Percentiles rank a stretch among this genome's conserved stretches.
Conservation (phyloP, 78 protist species). For the Salpingoeca rosetta region DNA sequence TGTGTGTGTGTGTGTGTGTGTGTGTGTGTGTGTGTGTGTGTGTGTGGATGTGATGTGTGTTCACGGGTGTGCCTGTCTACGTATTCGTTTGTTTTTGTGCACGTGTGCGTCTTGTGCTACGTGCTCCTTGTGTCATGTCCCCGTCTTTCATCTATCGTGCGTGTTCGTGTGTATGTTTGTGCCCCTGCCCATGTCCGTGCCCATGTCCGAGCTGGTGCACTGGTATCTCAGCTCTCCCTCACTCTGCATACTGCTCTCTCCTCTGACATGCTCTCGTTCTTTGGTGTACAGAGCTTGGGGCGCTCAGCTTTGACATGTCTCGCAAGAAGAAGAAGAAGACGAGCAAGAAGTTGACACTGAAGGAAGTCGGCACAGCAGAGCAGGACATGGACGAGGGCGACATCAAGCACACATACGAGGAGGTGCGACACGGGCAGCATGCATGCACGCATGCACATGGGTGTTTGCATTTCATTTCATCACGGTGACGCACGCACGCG, state of each 20-base stretch:
- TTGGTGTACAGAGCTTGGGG: not conserved
- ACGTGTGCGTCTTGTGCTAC: not conserved
- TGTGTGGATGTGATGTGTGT: too few species aligned
- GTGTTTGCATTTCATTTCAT: not conserved
- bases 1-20: too few species aligned
- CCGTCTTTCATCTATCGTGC: not conserved
- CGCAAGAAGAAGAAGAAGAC: not conserved
- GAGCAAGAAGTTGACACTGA: not conserved
- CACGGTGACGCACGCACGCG: too few species aligned
- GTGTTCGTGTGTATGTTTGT: not conserved
- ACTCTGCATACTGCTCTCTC: not conserved
- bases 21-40: too few species aligned
- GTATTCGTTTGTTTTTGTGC: not conserved
- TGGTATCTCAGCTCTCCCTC: not conserved
- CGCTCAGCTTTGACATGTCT: not conserved
- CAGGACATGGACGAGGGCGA: not conserved
- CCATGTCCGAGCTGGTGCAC: too few species aligned
- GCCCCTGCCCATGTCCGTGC: not conserved
- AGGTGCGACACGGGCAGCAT: not conserved
- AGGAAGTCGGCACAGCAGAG: not conserved
- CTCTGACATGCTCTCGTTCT: not conserved
- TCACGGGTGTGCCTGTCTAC: not conserved
- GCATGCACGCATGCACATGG: not conserved
- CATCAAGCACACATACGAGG: not conserved
- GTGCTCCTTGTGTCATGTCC: not conserved